These are phyloP conservation scores for Microdochium trichocladiopsis DNA, from an alignment of 2,329 filamentous ascomycete genomes.

Conservation along the genomic window DNA sequence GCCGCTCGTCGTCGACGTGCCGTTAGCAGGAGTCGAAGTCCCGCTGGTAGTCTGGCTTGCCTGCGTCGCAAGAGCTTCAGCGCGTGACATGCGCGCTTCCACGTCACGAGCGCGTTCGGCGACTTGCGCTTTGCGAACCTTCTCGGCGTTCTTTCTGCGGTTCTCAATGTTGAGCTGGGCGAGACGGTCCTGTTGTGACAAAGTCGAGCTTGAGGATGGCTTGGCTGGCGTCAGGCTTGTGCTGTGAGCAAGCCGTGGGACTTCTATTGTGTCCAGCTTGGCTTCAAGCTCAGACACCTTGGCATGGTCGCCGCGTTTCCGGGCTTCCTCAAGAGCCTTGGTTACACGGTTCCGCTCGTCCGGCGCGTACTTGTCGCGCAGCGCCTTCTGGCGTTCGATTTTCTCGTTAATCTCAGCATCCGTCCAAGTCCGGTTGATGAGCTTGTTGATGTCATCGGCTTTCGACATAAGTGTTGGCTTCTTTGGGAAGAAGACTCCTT, in stretches of 20 bases:
- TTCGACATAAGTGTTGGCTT: constrained; percentile 63
- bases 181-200: constrained; percentile 72
- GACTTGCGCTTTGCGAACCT: constrained; percentile 84
- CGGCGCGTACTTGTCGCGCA: constrained; percentile 60
- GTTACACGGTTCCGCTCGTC: constrained; percentile 62
- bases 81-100: constrained; percentile 23
- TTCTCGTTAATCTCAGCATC: constrained; percentile 76
- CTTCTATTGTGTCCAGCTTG: constrained; percentile 55
- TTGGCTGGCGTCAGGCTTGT: constrained; percentile 52
- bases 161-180: constrained; percentile 80
- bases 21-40: constrained; percentile 39
- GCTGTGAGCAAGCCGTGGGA: constrained; percentile 67
- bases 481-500: constrained; percentile 68
- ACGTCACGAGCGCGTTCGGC: constrained; percentile 66
- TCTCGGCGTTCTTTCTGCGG: constrained; percentile 76
- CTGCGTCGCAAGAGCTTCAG: neutral
- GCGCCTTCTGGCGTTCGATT: constrained; percentile 61
- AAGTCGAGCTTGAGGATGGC: constrained; percentile 39
- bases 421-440: constrained; percentile 77
- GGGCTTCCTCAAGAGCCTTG: constrained; percentile 60
- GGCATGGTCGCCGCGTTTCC: constrained; percentile 54
- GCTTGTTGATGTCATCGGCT: constrained; percentile 69
- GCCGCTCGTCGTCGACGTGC: constrained; percentile 31
- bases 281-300: constrained; percentile 47
- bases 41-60: constrained; percentile 31